These are phyloP conservation scores for Singerocomus inundabilis DNA, from an alignment of 1,284 basidiomycete genomes.

Conservation along the genomic window DNA sequence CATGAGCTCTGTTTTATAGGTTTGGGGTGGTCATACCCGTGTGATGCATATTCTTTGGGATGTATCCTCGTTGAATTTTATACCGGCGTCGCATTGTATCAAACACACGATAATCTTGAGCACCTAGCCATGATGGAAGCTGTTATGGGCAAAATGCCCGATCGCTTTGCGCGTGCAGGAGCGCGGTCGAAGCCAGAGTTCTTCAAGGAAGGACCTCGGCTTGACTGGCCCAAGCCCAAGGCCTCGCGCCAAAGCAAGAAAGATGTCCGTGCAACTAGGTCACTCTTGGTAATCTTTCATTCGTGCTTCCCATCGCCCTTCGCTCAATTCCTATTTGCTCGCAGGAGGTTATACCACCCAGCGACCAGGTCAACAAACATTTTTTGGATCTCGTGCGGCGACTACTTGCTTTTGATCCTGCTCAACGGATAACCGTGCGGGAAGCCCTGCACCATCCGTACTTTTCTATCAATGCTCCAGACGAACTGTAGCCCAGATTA, in stretches of 20 bases:
- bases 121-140: conserved; percentile 99
- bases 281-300: conserved; percentile 59
- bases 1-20: conserved; percentile 46
- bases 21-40: conserved; percentile 97
- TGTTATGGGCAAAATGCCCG: conserved; percentile 97
- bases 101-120: conserved; percentile 98
- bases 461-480: conserved; percentile 64
- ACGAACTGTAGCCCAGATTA: conserved; percentile 49
- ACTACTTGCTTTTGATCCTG: conserved; percentile 90
- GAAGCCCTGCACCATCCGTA: conserved; percentile 89
- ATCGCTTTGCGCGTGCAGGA: conserved; percentile 72
- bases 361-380: conserved; percentile 67
- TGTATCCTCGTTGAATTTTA: conserved; percentile 99
- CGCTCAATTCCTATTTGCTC: conserved; percentile 14
- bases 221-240: conserved; percentile 91
- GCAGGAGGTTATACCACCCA: conserved; percentile 82
- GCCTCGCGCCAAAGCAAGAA: conserved; percentile 89
- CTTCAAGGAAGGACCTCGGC: conserved; percentile 80
- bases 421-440: conserved; percentile 80
- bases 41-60: conserved; percentile 97
- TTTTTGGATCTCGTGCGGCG: conserved; percentile 88
- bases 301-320: conserved; percentile 1
- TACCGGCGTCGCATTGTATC: conserved; percentile 96
- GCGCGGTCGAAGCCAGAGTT: conserved; percentile 85
- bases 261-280: conserved; percentile 87